These are phyloP conservation scores for Misopates orontium DNA, from an alignment of 257 asterid genomes.

Conservation along the genomic window DNA sequence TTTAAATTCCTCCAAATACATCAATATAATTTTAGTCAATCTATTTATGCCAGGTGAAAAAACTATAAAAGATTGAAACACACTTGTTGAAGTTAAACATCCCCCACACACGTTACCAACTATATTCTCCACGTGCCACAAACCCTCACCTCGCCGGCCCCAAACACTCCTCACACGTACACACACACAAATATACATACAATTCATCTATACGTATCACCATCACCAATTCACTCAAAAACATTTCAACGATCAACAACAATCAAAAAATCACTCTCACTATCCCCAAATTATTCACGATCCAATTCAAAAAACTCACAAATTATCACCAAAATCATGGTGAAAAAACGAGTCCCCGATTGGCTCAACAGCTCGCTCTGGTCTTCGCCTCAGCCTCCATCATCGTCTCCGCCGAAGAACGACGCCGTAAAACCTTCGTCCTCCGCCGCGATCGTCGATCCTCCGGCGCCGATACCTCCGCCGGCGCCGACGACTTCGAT, in stretches of 20 bases:
- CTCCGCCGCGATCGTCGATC: constrained; percentile 30
- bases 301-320: neutral
- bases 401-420: constrained; percentile 27
- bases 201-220: neutral
- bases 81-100: too few relatives aligned
- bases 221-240: too few relatives aligned
- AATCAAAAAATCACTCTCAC: neutral
- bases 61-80: too few relatives aligned
- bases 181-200: neutral
- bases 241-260: neutral
- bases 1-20: too few relatives aligned
- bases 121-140: too few relatives aligned
- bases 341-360: constrained; percentile 61
- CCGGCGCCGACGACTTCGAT: constrained; percentile 31
- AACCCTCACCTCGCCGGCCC: neutral
- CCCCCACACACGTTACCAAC: too few relatives aligned
- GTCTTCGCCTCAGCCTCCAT: constrained; percentile 51
- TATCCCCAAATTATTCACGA: constrained; percentile 2
- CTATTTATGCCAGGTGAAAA: too few relatives aligned
- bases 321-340: constrained; percentile 22
- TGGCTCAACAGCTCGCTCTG: constrained; percentile 84
- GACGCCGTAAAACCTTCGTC: constrained; percentile 27
- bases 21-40: too few relatives aligned
- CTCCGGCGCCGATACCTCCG: constrained; percentile 41
- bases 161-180: neutral